Evolutionary conservation across 768 basidiomycete species (phyloP), one percentile per base, ranked within the genome.

Genomic region (Mrakia blollopis): DNA sequence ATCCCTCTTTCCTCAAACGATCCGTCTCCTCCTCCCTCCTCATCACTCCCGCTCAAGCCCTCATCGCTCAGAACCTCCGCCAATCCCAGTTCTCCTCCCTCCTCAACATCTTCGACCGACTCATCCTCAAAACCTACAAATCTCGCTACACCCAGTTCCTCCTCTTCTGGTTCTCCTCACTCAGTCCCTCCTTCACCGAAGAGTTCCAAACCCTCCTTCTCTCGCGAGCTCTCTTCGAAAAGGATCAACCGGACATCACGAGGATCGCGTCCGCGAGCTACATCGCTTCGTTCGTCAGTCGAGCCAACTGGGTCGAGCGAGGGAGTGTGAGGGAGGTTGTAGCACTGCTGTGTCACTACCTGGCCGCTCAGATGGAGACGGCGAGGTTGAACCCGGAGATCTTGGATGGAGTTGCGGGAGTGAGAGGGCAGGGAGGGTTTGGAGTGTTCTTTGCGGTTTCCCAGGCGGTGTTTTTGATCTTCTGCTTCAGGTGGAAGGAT

Each of bases 81-180:
- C 35, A 87, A 9, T 82, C 88, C 1, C 92, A 92, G 80, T 98
- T 98, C 83, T 88, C 92, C 80, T 88, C 91, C 39, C 90, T 99
- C 28, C 89, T 99, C 71, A 89, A 91, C 79, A 93, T 98, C 79
- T 99, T 99, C 81, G 93, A 97, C 83, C 89, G 93, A 57, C 90
- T 90, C 52, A 94, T 99, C 82, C 88, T 99, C 69, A 91, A 90
- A 54, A 98, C 97, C 2, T 97, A 97, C 86, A 94, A 95, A 81
- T 97, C 94, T 0, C 92, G 95, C 54, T 97, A 98, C 83, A 94
- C 94, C 21, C 97, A 98, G 81, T 99, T 99, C 85, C 88, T 99
- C 78, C 81, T 98, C 65, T 99, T 99, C 86, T 97, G 93, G 90
- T 93, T 91, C 81, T 88, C 94, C 30, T 98, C 96, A 0, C 90